A percentile compares a stretch with the other conserved stretches of the same genome.
These are phyloP conservation scores for Chaetomiaceae sp. DNA, from an alignment of 2,329 filamentous ascomycete species.

Conservation along the genomic window DNA sequence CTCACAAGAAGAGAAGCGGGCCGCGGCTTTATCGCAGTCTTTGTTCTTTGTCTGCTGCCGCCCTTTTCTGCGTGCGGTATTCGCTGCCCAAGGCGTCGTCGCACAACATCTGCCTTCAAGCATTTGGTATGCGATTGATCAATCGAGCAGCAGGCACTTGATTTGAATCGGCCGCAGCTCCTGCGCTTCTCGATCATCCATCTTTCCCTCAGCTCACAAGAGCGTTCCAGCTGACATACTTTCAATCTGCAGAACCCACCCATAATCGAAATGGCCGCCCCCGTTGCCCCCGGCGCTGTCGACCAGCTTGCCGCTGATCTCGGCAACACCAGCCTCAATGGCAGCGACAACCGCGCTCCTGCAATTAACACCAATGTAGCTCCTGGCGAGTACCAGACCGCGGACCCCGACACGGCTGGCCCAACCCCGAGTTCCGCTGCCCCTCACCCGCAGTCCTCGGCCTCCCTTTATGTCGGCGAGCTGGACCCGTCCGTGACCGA, in stretches of 20 bases:
- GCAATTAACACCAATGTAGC: slow-evolving; percentile 69
- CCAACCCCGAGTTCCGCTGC: slow-evolving; percentile 68
- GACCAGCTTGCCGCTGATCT: slow-evolving; percentile 78
- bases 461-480: slow-evolving; percentile 98
- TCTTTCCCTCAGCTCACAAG: too few species aligned
- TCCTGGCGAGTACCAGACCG: slow-evolving; percentile 44
- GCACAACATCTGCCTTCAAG: slow-evolving; percentile 11
- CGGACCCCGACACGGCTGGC: slow-evolving; percentile 58
- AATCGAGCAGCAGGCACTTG: slow-evolving; percentile 4
- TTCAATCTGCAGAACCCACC: background rate
- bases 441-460: slow-evolving; percentile 81
- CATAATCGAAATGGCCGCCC: slow-evolving; percentile 52
- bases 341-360: slow-evolving; percentile 56
- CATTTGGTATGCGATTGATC: slow-evolving; percentile 16
- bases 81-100: slow-evolving; percentile 4
- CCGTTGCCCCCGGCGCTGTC: slow-evolving; percentile 55
- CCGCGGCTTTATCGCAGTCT: slow-evolving; percentile 10
- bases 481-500: slow-evolving; percentile 96
- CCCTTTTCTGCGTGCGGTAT: slow-evolving; percentile 22
- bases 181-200: too few species aligned
- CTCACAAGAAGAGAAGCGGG: slow-evolving; percentile 13
- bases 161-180: slow-evolving; percentile 8
- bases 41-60: slow-evolving; percentile 28
- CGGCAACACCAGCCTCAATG: slow-evolving; percentile 63
- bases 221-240: slow-evolving; percentile 4